Base-by-base conservation (phyloP, 2,329 filamentous ascomycete species). In the Clonostachys byssicola region DNA sequence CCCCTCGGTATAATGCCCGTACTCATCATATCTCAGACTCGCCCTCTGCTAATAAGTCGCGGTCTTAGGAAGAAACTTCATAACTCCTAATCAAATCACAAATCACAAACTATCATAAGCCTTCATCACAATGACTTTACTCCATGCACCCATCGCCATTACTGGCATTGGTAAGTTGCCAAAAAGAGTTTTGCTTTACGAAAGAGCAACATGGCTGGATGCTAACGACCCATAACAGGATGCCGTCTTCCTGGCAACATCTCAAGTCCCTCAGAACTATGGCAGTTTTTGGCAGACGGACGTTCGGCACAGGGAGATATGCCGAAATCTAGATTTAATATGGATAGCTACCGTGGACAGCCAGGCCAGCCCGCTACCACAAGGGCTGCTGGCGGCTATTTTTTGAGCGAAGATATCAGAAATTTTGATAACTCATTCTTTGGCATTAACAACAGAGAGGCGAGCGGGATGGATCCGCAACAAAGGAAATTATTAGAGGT, bases 401-500 rank as follows among this genome's bases (percentile, higher is more conserved):
- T 52, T 16, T 30, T 52, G 4, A 12, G 44, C 12, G 44, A 52
- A 14, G 51, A 50, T 20, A 9, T 44, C 12, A 9, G 44, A 5
- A 14, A 42, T 10, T 50, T 49, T 34, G 49, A 53, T 35, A 43
- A 44, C 39, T 9, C 16, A 6, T 53, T 53, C 44, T 53, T 53
- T 35, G 45, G 47, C 18, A 48, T 51, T 39, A 42, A 33, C 12
- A 38, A 33, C 6, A 9, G 13, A 2, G 51, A 53, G 16, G 51
- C 44, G 5, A 38, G 17, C 6, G n/a, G 40, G 12, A 49, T 50
- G 43, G 51, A 53, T 30, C 48, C 50, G 4, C 42, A 46, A 20
- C 56, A 59, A 43, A 47, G 56, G 8, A 52, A 55, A 14, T 23
- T 55, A 12, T 47, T 59, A 6, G 54, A 59, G 39, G 48, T 55